Conservation (phyloP, 495 filamentous ascomycete species). For the Trichoderma gamsii region DNA sequence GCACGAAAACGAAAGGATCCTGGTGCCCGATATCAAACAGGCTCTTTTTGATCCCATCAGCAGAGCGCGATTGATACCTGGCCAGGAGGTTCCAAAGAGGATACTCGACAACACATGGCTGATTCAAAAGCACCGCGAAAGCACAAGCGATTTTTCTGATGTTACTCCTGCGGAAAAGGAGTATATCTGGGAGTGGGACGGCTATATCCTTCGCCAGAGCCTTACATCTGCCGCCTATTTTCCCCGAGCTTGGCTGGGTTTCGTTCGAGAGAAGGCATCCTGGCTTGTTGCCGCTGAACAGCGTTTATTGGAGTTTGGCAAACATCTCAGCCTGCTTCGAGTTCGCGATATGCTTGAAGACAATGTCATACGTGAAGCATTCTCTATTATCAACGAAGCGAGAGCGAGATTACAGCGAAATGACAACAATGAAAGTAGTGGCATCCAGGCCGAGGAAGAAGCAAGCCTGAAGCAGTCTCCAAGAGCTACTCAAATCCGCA, state of each 20-base stretch:
- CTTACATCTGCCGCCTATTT: slow-evolving; percentile 43
- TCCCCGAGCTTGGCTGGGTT: slow-evolving; percentile 38
- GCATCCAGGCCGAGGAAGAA: slow-evolving; percentile 18
- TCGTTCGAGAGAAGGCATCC: slow-evolving; percentile 34
- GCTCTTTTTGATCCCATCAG: slow-evolving; percentile 46
- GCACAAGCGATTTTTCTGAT: slow-evolving; percentile 45
- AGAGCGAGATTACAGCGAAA: slow-evolving; percentile 22
- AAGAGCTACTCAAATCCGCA: slow-evolving; percentile 25
- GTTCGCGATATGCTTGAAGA: slow-evolving; percentile 36
- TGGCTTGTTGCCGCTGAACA: slow-evolving; percentile 38
- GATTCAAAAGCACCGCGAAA: slow-evolving; percentile 46
- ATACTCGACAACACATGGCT: slow-evolving; percentile 45
- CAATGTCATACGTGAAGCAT: slow-evolving; percentile 28
- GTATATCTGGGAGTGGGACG: slow-evolving; percentile 47
- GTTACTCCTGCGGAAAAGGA: slow-evolving; percentile 45
- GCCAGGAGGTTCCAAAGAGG: slow-evolving; percentile 36
- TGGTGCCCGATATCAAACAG: slow-evolving; percentile 43
- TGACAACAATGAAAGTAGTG: background rate
- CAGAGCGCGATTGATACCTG: slow-evolving; percentile 42
- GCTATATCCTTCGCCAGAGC: slow-evolving; percentile 40
- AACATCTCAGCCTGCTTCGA: slow-evolving; percentile 40
- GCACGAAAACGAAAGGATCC: slow-evolving; percentile 21
- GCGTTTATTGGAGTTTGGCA: slow-evolving; percentile 41
- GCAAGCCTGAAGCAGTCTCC: slow-evolving; percentile 20
- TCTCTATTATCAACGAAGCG: slow-evolving; percentile 33